A percentile compares a stretch with the other conserved stretches of the same genome.
These are phyloP conservation scores for Scutellaria barbata DNA, from an alignment of 257 asterid species.

Conservation along the genomic window DNA sequence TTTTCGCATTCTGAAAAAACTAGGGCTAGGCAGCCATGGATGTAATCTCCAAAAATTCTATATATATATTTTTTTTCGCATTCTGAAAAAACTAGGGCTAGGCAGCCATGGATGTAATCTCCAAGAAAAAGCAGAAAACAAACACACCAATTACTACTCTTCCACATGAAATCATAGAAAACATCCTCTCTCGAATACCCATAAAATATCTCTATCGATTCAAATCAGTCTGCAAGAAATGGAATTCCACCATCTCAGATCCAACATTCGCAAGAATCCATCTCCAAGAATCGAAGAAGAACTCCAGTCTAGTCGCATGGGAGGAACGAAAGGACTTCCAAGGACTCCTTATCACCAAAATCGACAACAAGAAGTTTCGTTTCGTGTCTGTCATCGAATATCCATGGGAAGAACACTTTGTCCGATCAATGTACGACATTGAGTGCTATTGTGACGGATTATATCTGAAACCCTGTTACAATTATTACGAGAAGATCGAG, in stretches of 20 bases:
- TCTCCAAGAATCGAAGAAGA: conserved; percentile 7
- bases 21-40: no score
- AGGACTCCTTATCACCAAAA: not conserved
- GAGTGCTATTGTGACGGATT: no score
- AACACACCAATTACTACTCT: not conserved
- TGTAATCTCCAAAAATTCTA: no score
- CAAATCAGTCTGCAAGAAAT: conserved; percentile 1
- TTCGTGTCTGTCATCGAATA: not conserved
- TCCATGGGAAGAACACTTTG: not conserved
- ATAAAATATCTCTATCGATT: conserved; percentile 6
- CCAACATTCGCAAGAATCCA: not conserved
- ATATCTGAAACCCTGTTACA: no score
- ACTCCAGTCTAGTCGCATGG: not conserved
- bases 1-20: no score
- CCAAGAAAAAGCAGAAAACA: no score
- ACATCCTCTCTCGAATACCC: not conserved
- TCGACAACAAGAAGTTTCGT: not conserved
- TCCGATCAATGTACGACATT: no score
- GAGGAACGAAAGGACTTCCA: not conserved
- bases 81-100: no score
- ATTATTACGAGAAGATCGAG: no score
- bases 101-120: no score
- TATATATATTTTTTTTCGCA: no score
- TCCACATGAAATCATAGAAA: conserved; percentile 14
- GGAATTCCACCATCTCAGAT: not conserved